These are phyloP conservation scores for Saccharomycopsis babjevae DNA, from an alignment of 805 yeast genomes.

Conservation along the genomic window DNA sequence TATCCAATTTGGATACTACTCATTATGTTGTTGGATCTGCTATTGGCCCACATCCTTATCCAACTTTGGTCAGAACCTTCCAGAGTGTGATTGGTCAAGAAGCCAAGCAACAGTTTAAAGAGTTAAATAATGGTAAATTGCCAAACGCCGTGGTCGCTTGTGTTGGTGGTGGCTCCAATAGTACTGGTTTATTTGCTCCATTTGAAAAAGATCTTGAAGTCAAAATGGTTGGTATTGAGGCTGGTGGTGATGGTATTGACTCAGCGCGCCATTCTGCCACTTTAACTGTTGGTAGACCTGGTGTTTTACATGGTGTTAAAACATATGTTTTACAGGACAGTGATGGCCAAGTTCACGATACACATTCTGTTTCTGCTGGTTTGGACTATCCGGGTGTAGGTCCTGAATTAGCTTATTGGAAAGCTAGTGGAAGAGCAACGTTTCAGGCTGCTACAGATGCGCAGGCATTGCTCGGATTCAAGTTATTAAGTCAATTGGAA, in stretches of 20 bases:
- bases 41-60: constrained; percentile 99
- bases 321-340: constrained; percentile 83
- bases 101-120: constrained; percentile 82
- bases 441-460: constrained; percentile 91
- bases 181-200: constrained; percentile 92
- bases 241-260: constrained; percentile 96
- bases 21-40: constrained; percentile 98
- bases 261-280: constrained; percentile 91
- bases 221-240: constrained; percentile 86
- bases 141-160: constrained; percentile 96
- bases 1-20: constrained; percentile 71
- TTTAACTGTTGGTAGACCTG: constrained; percentile 87
- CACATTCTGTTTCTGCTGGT: constrained; percentile 98
- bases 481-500: constrained; percentile 78
- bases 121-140: constrained; percentile 65
- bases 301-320: constrained; percentile 96
- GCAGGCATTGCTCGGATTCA: constrained; percentile 89
- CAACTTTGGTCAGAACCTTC: constrained; percentile 95
- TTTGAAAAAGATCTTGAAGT: constrained; percentile 77
- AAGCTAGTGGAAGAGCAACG: constrained; percentile 82
- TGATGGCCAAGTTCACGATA: constrained; percentile 96
- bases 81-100: constrained; percentile 95
- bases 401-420: constrained; percentile 95
- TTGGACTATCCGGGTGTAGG: constrained; percentile 99
- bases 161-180: constrained; percentile 98